Evolutionary conservation across 352 stramenopile species (phyloP), one percentile per base, ranked within the genome.

Genomic region (Pythium pyrilobum): DNA sequence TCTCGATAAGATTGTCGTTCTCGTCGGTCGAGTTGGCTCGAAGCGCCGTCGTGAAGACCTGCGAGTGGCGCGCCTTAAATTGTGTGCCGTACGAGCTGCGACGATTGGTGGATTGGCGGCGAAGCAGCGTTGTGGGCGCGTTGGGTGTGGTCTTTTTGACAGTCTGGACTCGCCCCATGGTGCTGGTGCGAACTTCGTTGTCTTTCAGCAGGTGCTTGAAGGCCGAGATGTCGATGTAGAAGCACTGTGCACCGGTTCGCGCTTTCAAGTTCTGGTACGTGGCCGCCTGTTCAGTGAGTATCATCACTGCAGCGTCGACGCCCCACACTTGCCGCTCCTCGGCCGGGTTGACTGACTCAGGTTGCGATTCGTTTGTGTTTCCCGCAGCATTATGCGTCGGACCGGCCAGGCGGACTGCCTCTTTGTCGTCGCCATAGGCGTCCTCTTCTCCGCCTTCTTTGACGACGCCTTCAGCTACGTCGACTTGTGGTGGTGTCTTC

Each of bases 241-340:
- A 86, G 24, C 77, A 88, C 40, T 84, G 72, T 13, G 81, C 72
- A 9, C 56, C 62, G 11, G 68, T 72, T 2, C 63, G 50, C 10
- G 77, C 77, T 53, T 76, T 59, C 28, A 76, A 36, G 37, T 71
- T 64, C n/a, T 59, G 23, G 20, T 69, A 69, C 4, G 27, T 23
- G 2, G 44, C n/a, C 18, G 42, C 11, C 3, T 41, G 28, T 28
- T 48, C 21, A 0, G 58, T 43, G 8, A 66, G 43, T 8, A 66
- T 11, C 27, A 56, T 38, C 66, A 69, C 12, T 62, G 36, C 24
- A 47, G 69, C 21, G 6, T 59, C 58, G 1, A 66, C 56, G 23
- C 13, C 8, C 58, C 58, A 66, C 8, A 37, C 42, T 20, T 53
- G 42, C 9, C 43, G 25, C 25, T 53, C 28, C 13, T 52, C 42